phyloP scores from a whole-genome alignment of 495 filamentous ascomycete species.

The Aspergillus ellipticus region DNA sequence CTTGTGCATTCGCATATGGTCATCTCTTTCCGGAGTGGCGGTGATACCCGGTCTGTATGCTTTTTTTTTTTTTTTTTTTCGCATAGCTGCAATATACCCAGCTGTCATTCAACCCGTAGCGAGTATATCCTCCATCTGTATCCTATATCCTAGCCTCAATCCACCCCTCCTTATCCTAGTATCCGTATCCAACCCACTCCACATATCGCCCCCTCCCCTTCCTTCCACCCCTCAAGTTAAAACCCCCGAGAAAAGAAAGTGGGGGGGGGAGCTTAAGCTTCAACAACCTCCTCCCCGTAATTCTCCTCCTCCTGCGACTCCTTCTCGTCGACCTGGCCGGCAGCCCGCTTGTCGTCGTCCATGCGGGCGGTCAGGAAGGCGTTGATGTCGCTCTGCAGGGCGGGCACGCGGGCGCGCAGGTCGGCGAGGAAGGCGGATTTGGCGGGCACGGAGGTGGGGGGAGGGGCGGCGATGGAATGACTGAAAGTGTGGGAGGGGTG shows the following conservation, averaged over 20 bases:
- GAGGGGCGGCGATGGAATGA: slow-evolving; percentile 37
- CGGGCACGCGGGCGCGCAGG: slow-evolving; percentile 57
- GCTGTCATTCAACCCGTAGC: too few relatives aligned
- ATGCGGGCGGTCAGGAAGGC: slow-evolving; percentile 78
- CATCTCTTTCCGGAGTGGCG: slow-evolving; percentile 6
- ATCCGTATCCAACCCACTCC: too few relatives aligned
- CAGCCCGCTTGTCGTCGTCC: slow-evolving; percentile 74
- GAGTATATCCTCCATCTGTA: too few relatives aligned
- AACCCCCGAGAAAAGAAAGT: slow-evolving; percentile 3
- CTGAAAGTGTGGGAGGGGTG: slow-evolving; percentile 35
- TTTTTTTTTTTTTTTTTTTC: slow-evolving; percentile 16
- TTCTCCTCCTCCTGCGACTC: slow-evolving; percentile 75
- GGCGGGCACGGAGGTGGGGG: slow-evolving; percentile 31
- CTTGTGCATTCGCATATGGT: slow-evolving; percentile 13
- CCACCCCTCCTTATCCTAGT: too few relatives aligned
- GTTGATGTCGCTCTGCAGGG: slow-evolving; percentile 74
- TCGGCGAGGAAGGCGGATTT: slow-evolving; percentile 65
- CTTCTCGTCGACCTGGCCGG: slow-evolving; percentile 48
- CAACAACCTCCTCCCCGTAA: slow-evolving; percentile 74
- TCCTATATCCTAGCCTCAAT: slow-evolving; percentile 3
- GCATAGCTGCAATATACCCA: slow-evolving; percentile 11
- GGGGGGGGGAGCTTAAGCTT: too few relatives aligned
- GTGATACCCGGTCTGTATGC: neutral
- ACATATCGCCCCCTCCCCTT: too few relatives aligned
- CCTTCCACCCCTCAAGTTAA: too few relatives aligned